A percentile compares a stretch with the other conserved stretches of the same genome.
Conservation (phyloP, 495 filamentous ascomycete genomes). For the Sabuloglossum arenarium region DNA sequence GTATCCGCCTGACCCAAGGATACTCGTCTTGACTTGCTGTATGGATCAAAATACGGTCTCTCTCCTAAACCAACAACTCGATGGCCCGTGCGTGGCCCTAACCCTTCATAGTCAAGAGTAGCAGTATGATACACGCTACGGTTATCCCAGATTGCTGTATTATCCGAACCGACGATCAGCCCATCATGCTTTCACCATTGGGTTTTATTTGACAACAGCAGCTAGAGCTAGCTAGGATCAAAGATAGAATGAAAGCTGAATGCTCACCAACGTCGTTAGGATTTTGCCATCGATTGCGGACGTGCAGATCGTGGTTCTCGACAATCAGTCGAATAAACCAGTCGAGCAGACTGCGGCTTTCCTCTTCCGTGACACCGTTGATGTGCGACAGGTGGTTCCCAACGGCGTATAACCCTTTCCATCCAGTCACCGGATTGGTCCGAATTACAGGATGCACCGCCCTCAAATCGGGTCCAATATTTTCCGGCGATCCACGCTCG, state of each 20-base stretch:
- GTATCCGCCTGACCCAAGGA: no score
- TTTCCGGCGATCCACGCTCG: conserved; percentile 43
- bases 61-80: conserved; percentile 29
- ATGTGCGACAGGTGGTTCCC: conserved; percentile 40
- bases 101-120: conserved; percentile 43
- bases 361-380: conserved; percentile 43
- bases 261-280: conserved; percentile 15
- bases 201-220: no score
- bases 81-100: conserved; percentile 38
- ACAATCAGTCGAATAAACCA: conserved; percentile 42
- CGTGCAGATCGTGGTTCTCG: conserved; percentile 67
- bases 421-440: conserved; percentile 68
- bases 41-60: conserved; percentile 2
- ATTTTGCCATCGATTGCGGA: conserved; percentile 33
- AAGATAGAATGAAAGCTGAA: neutral
- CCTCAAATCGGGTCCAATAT: conserved; percentile 37
- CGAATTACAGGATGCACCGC: conserved; percentile 53
- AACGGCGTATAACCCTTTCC: conserved; percentile 50
- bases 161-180: neutral
- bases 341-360: conserved; percentile 38
- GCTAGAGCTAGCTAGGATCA: neutral
- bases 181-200: neutral
- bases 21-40: neutral
- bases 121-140: conserved; percentile 47
- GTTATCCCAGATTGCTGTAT: conserved; percentile 59